A percentile compares a stretch with the other conserved stretches of the same genome.
phyloP scores from a whole-genome alignment of 2,329 filamentous ascomycete genomes.

The Penicillium sumatraense region DNA sequence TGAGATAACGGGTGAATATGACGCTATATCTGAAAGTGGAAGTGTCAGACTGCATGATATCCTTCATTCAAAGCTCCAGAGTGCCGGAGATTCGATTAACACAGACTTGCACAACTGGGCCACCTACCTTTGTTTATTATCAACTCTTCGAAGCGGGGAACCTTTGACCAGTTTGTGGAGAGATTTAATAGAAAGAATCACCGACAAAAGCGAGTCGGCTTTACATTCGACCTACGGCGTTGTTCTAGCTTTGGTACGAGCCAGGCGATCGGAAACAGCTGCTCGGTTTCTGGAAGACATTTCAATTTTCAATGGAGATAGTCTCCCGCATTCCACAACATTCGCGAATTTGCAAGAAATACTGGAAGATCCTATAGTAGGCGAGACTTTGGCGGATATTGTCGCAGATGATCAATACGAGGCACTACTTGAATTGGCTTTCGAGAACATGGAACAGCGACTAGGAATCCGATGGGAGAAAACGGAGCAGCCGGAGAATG shows the following conservation, averaged over 20 bases:
- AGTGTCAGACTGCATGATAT: constrained; percentile 22
- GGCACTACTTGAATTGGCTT: constrained; percentile 29
- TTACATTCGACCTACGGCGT: constrained; percentile 30
- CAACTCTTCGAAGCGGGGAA: constrained; percentile 26
- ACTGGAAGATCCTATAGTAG: constrained; percentile 25
- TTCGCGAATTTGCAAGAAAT: constrained; percentile 25
- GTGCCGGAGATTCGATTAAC: background rate
- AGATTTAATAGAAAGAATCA: constrained; percentile 12
- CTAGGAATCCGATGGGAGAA: constrained; percentile 37
- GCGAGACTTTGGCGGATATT: constrained; percentile 27
- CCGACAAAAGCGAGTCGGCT: background rate
- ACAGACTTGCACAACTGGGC: constrained; percentile 12
- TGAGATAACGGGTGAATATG: constrained; percentile 27
- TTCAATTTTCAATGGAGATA: constrained; percentile 24
- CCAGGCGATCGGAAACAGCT: constrained; percentile 27
- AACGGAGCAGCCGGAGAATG: constrained; percentile 3
- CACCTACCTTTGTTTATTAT: constrained; percentile 32
- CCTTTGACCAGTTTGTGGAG: constrained; percentile 30
- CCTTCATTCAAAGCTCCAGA: constrained; percentile 17
- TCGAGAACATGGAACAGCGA: constrained; percentile 34
- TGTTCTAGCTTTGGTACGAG: constrained; percentile 29
- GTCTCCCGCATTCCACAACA: constrained; percentile 30
- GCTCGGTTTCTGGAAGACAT: constrained; percentile 29
- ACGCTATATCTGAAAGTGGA: background rate
- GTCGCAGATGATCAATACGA: constrained; percentile 26